Percentiles rank a stretch among this genome's conserved stretches.
Evolutionary conservation across 2,329 filamentous ascomycete species (phyloP).

Genomic region (Neonectria neomacrospora): DNA sequence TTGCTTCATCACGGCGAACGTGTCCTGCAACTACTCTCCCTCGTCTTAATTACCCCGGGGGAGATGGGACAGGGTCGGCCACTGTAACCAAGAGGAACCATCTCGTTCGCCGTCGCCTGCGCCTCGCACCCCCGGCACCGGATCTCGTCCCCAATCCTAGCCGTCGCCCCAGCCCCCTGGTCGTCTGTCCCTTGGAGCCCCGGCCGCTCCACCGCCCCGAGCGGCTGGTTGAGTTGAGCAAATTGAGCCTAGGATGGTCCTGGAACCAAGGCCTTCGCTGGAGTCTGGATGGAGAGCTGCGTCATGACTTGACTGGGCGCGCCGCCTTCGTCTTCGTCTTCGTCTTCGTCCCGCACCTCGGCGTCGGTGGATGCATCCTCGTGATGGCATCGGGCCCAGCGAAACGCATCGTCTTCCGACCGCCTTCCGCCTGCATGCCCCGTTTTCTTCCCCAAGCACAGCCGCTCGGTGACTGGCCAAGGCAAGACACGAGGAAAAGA

Average conservation of each 20-base stretch:
- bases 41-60: constrained; percentile 21
- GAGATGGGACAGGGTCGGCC: constrained; percentile 7
- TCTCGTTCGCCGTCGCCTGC: constrained; percentile 28
- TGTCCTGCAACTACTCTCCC: constrained; percentile 2
- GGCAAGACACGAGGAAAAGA: neutral
- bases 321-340: constrained; percentile 8
- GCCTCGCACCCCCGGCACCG: constrained; percentile 30
- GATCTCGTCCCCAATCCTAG: constrained; percentile 40
- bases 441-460: neutral
- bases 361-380: no score
- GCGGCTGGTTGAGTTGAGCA: constrained; percentile 41
- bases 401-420: no score
- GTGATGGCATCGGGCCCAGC: neutral
- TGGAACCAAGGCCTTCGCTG: constrained; percentile 7
- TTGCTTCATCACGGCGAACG: constrained; percentile 15
- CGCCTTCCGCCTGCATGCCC: neutral
- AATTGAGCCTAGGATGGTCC: constrained; percentile 33
- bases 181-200: constrained; percentile 18
- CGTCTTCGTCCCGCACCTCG: neutral
- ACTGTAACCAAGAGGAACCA: constrained; percentile 19
- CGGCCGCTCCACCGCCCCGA: constrained; percentile 40
- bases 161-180: constrained; percentile 20
- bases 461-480: neutral
- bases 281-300: constrained; percentile 29
- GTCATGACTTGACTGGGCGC: constrained; percentile 27